Conservation (phyloP, 1,284 basidiomycete species). For the Ganoderma leucocontextum region DNA sequence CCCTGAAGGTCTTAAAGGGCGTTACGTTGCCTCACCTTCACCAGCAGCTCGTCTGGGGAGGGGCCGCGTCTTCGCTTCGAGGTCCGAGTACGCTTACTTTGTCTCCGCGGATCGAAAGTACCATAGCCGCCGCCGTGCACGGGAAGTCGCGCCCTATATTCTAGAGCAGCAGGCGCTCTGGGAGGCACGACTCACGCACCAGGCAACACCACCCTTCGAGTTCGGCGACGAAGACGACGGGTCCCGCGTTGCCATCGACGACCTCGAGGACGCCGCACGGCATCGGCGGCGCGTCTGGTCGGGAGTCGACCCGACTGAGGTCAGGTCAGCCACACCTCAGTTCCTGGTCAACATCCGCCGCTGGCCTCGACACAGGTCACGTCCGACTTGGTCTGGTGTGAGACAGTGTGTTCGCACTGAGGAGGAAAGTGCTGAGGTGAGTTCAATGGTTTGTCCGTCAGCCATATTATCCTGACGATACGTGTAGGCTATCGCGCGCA, state of each 20-base stretch:
- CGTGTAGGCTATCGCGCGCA: neutral
- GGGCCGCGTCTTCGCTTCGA: neutral
- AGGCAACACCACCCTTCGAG: neutral
- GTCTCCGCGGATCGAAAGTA: neutral
- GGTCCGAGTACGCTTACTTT: neutral
- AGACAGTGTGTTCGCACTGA: neutral
- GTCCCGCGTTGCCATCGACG: neutral
- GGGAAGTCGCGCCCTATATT: neutral
- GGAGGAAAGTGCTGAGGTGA: neutral
- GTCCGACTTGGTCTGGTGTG: neutral
- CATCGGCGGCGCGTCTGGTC: neutral
- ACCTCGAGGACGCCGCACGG: neutral
- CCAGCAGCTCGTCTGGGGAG: neutral
- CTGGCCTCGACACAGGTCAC: neutral
- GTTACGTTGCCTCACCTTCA: neutral
- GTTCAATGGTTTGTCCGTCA: neutral
- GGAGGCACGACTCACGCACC: too few species aligned
- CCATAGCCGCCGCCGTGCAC: neutral
- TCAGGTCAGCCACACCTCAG: neutral
- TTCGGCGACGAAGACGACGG: neutral
- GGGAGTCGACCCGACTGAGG: neutral
- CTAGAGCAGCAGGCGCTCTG: neutral
- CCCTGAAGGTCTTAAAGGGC: neutral
- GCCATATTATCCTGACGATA: neutral
- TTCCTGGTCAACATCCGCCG: slow-evolving; percentile 1